Conservation (phyloP, 2,329 filamentous ascomycete genomes). For the Thelonectria olida region DNA sequence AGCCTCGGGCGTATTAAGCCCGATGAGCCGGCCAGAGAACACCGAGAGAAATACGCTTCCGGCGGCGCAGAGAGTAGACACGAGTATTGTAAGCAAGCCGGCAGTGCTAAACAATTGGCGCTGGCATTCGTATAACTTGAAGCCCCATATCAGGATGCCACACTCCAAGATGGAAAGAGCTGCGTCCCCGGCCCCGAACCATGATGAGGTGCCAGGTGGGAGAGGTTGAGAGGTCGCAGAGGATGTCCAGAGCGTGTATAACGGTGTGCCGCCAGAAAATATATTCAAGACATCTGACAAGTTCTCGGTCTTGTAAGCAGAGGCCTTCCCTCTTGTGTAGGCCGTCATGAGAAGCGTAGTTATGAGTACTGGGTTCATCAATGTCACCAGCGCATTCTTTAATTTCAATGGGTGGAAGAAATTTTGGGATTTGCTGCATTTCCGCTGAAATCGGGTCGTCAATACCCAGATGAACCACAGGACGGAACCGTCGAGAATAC, state of each 20-base stretch:
- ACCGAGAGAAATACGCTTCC: slow-evolving; percentile 56
- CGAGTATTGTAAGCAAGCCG: slow-evolving; percentile 50
- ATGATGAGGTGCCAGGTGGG: slow-evolving; percentile 28
- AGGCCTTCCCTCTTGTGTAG: slow-evolving; percentile 53
- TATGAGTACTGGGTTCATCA: slow-evolving; percentile 59
- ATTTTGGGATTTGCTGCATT: slow-evolving; percentile 41
- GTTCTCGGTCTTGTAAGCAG: slow-evolving; percentile 37
- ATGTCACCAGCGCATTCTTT: slow-evolving; percentile 47
- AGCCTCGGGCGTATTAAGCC: slow-evolving; percentile 46
- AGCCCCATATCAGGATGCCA: slow-evolving; percentile 62
- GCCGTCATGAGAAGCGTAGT: slow-evolving; percentile 55
- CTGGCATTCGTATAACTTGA: slow-evolving; percentile 63
- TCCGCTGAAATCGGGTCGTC: slow-evolving; percentile 49
- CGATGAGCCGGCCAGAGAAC: slow-evolving; percentile 46
- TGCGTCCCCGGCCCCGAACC: slow-evolving; percentile 59
- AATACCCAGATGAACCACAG: slow-evolving; percentile 61
- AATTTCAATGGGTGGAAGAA: slow-evolving; percentile 21
- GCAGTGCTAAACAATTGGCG: slow-evolving; percentile 54
- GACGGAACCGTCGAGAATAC: slow-evolving; percentile 55
- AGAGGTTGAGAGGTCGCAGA: slow-evolving; percentile 16
- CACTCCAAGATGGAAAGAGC: slow-evolving; percentile 60
- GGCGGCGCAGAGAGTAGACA: slow-evolving; percentile 49
- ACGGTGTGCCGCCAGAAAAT: slow-evolving; percentile 47
- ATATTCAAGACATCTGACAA: slow-evolving; percentile 41
- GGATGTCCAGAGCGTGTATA: slow-evolving; percentile 48